phyloP scores from a whole-genome alignment of 768 basidiomycete species.

The Kwoniella dendrophila region DNA sequence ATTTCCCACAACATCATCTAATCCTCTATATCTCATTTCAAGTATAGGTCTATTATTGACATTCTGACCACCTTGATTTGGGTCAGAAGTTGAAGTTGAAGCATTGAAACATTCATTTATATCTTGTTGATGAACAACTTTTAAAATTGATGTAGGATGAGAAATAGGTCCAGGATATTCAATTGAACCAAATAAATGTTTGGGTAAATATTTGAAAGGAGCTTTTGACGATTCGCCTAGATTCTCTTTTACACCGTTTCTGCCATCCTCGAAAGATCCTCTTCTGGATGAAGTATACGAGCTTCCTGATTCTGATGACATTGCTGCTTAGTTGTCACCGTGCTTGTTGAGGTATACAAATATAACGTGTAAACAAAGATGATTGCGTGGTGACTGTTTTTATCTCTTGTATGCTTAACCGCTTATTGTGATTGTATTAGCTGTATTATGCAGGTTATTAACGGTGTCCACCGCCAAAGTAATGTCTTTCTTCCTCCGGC shows the following conservation, averaged over 20 bases:
- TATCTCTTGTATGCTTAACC: slow-evolving; percentile 1
- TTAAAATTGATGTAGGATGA: slow-evolving; percentile 65
- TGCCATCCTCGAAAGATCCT: not conserved
- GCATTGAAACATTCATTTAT: slow-evolving; percentile 72
- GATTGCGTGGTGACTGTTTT: not conserved
- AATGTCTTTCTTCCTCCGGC: no score
- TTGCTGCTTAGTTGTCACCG: not conserved
- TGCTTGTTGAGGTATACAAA: not conserved
- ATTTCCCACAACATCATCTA: slow-evolving; percentile 65
- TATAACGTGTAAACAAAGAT: not conserved
- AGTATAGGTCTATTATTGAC: slow-evolving; percentile 57
- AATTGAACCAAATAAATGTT: slow-evolving; percentile 70
- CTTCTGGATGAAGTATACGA: not conserved
- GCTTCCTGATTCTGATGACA: not conserved
- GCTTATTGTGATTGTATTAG: not conserved
- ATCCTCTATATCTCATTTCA: slow-evolving; percentile 74
- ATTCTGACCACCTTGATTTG: slow-evolving; percentile 45
- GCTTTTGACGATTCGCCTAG: slow-evolving; percentile 21
- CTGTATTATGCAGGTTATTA: no score
- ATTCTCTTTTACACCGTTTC: not conserved
- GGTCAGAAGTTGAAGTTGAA: slow-evolving; percentile 1
- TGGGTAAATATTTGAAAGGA: slow-evolving; percentile 42
- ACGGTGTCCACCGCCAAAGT: no score
- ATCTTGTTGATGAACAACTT: slow-evolving; percentile 66
- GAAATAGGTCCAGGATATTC: slow-evolving; percentile 89